Evolutionary conservation across 345 rosid species (phyloP).

Genomic region (Aquilaria sinensis): DNA sequence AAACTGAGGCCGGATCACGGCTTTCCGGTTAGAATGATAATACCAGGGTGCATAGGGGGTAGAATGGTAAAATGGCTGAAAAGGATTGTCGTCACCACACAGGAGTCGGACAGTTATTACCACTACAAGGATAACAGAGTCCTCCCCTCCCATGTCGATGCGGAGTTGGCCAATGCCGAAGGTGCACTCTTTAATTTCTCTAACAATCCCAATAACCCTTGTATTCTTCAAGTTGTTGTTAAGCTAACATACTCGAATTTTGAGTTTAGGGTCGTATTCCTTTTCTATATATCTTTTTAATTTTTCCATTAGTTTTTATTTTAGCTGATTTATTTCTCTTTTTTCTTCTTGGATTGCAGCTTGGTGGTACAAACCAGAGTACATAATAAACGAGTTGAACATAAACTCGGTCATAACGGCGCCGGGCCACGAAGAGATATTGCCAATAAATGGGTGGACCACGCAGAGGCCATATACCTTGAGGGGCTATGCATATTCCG

Average conservation of each 20-base stretch:
- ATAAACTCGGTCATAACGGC: slow-evolving; percentile 89
- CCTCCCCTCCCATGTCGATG: slow-evolving; percentile 82
- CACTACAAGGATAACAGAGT: slow-evolving; percentile 82
- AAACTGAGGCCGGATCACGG: slow-evolving; percentile 81
- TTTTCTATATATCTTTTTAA: neutral
- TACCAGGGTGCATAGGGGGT: slow-evolving; percentile 93
- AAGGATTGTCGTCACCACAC: slow-evolving; percentile 64
- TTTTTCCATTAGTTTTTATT: too few species aligned
- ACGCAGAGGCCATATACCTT: slow-evolving; percentile 75
- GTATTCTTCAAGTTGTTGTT: neutral
- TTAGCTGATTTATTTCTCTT: too few species aligned
- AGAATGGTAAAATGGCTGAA: slow-evolving; percentile 95
- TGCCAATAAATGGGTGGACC: slow-evolving; percentile 80
- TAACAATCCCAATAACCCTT: neutral
- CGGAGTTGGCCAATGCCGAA: slow-evolving; percentile 83
- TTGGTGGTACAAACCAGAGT: slow-evolving; percentile 95
- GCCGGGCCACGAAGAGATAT: slow-evolving; percentile 72
- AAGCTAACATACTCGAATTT: too few species aligned
- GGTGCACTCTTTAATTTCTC: slow-evolving; percentile 28
- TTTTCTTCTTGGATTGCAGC: slow-evolving; percentile 26
- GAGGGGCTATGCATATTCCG: slow-evolving; percentile 85
- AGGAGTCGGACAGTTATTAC: slow-evolving; percentile 70
- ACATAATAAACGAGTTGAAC: slow-evolving; percentile 81
- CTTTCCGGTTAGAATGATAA: slow-evolving; percentile 70
- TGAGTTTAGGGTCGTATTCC: neutral